Evolutionary conservation across 306 rosid species (phyloP).

Genomic region (Ceratonia siliqua): DNA sequence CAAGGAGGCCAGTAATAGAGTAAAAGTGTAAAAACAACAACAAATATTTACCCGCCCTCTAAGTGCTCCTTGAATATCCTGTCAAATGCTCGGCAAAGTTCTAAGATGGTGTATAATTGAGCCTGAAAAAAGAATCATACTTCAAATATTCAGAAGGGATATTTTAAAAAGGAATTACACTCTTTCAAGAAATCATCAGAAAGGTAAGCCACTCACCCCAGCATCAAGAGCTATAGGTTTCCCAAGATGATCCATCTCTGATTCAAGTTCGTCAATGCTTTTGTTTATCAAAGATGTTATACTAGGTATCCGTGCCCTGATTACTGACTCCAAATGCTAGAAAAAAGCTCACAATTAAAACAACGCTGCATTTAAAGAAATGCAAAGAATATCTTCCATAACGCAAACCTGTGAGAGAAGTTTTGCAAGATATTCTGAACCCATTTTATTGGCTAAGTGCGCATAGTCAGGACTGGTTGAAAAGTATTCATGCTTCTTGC

Average conservation of each 20-base stretch:
- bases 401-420: constrained; percentile 83
- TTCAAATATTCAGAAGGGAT: constrained; percentile 20
- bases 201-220: constrained; percentile 67
- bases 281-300: constrained; percentile 90
- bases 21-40: constrained; percentile 2
- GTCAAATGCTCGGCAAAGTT: constrained; percentile 95
- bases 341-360: constrained; percentile 44
- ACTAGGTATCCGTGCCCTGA: constrained; percentile 82
- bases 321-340: constrained; percentile 86
- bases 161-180: neutral
- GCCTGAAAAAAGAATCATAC: constrained; percentile 56
- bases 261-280: constrained; percentile 90
- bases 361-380: neutral
- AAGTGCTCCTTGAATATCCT: constrained; percentile 96
- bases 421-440: constrained; percentile 96
- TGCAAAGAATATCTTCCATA: neutral
- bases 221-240: constrained; percentile 92
- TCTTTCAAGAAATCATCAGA: constrained; percentile 17
- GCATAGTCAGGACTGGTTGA: constrained; percentile 94
- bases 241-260: constrained; percentile 94
- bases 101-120: constrained; percentile 87
- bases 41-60: constrained; percentile 86
- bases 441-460: constrained; percentile 85
- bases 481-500: constrained; percentile 91
- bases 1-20: neutral